Evolutionary conservation across 129 eudicot species (phyloP).

Genomic region (Chrysanthemum lavandulifolium): DNA sequence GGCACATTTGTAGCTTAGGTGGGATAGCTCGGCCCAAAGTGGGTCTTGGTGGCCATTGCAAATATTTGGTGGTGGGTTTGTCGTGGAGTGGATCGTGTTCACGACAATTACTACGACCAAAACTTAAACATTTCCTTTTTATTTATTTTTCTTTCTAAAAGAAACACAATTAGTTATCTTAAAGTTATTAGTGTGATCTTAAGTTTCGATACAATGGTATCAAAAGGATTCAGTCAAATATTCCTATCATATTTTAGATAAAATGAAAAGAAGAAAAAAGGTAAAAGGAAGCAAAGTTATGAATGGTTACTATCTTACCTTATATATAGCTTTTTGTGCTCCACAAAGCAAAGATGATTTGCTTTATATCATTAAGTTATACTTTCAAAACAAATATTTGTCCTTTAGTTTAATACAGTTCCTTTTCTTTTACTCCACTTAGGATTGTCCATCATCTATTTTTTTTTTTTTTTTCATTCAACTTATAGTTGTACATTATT

Average conservation of each 20-base stretch:
- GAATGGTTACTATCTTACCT: constrained; percentile 29
- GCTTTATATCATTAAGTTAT: constrained; percentile 29
- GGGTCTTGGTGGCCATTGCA: too few relatives aligned
- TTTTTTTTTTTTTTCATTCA: background rate
- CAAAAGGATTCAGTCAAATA: background rate
- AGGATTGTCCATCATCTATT: background rate
- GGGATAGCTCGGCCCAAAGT: too few relatives aligned
- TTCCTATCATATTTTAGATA: background rate
- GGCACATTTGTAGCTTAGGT: too few relatives aligned
- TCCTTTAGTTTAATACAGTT: constrained; percentile 1
- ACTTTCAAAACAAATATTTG: constrained; percentile 12
- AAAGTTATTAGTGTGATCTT: too few relatives aligned
- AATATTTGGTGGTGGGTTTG: too few relatives aligned
- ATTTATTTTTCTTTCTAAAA: too few relatives aligned
- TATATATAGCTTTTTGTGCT: constrained; percentile 12
- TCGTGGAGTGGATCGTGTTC: too few relatives aligned
- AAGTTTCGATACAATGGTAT: too few relatives aligned
- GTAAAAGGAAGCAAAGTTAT: constrained; percentile 29
- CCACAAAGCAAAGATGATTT: constrained; percentile 28
- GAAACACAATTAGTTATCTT: too few relatives aligned
- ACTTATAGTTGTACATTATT: constrained; percentile 10
- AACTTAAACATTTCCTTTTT: too few relatives aligned
- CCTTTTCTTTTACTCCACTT: constrained; percentile 27
- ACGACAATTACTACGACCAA: too few relatives aligned
- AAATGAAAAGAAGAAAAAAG: background rate